Conservation (phyloP, 345 rosid species). For the Linum tenue region DNA sequence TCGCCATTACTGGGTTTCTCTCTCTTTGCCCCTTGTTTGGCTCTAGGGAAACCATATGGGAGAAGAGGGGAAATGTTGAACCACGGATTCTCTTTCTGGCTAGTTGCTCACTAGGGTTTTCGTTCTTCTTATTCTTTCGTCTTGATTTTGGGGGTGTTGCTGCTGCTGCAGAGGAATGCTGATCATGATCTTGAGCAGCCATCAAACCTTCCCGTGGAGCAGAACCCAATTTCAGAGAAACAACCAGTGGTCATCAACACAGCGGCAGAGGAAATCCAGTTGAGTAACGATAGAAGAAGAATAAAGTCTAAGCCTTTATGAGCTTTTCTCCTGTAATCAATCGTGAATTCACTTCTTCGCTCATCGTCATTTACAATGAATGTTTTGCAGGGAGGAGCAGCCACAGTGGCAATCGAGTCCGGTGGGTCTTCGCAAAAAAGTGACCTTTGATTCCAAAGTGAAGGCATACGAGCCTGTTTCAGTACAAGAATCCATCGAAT, state of each 20-base stretch:
- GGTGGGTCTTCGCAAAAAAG: constrained; percentile 49
- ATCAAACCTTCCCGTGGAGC: constrained; percentile 22
- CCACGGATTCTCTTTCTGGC: too few relatives aligned
- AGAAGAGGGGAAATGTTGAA: too few relatives aligned
- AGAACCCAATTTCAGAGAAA: constrained; percentile 18
- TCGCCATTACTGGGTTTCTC: too few relatives aligned
- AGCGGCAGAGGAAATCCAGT: constrained; percentile 30
- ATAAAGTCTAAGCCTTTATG: not conserved
- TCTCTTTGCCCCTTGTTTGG: not conserved
- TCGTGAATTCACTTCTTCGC: not conserved
- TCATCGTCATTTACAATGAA: constrained; percentile 3
- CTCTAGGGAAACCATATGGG: too few relatives aligned
- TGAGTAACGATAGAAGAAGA: constrained; percentile 16
- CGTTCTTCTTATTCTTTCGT: too few relatives aligned
- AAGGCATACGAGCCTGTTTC: constrained; percentile 51
- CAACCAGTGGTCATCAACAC: constrained; percentile 13
- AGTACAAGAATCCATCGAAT: constrained; percentile 30
- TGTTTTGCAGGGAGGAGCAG: constrained; percentile 26
- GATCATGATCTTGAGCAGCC: constrained; percentile 18
- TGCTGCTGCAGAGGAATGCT: constrained; percentile 31
- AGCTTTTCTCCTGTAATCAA: not conserved
- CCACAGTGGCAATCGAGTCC: constrained; percentile 31
- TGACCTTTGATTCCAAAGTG: constrained; percentile 62
- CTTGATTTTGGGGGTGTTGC: not conserved
- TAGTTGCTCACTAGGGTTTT: too few relatives aligned